Evolutionary conservation across 1,284 basidiomycete genomes (phyloP).

Genomic region (Apiotrichum siamense): DNA sequence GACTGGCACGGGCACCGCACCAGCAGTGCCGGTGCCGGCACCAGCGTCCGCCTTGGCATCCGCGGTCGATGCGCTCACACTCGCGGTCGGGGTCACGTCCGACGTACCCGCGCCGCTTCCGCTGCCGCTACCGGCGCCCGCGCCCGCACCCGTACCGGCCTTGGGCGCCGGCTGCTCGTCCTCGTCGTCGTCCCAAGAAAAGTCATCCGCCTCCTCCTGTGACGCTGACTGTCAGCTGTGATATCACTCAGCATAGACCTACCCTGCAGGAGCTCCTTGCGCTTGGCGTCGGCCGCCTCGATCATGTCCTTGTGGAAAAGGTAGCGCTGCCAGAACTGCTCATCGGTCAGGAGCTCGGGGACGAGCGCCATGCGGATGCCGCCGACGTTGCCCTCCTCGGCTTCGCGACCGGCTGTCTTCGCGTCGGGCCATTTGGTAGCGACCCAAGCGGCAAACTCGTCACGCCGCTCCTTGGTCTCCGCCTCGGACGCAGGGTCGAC

Average conservation of each 20-base stretch:
- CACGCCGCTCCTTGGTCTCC: conserved; percentile 49
- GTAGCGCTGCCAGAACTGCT: conserved; percentile 82
- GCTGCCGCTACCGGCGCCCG: background rate
- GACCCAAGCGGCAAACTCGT: conserved; percentile 61
- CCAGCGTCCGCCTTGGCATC: conserved; percentile 1
- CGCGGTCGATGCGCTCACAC: background rate
- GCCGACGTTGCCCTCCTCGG: conserved; percentile 52
- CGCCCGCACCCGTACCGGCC: background rate
- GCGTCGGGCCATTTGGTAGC: conserved; percentile 51
- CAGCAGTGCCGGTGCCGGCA: conserved; percentile 14
- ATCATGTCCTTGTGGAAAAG: conserved; percentile 88
- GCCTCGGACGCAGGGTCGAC: conserved; percentile 67
- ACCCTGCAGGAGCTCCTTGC: conserved; percentile 76
- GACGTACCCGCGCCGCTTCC: no score
- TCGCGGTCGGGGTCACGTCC: no score
- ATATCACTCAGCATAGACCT: conserved; percentile 22
- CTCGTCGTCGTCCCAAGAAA: conserved; percentile 48
- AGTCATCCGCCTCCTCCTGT: conserved; percentile 34
- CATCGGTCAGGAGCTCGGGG: conserved; percentile 60
- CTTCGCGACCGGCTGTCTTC: conserved; percentile 41
- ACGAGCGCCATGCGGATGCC: conserved; percentile 61
- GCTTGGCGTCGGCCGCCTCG: conserved; percentile 69
- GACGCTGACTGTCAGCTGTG: conserved; percentile 3
- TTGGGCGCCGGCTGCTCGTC: conserved; percentile 6
- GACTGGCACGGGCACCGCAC: conserved; percentile 1